Evolutionary conservation across 1,284 basidiomycete species (phyloP), one percentile per base, ranked within the genome.

Genomic region (Trichosporon coremiiforme): DNA sequence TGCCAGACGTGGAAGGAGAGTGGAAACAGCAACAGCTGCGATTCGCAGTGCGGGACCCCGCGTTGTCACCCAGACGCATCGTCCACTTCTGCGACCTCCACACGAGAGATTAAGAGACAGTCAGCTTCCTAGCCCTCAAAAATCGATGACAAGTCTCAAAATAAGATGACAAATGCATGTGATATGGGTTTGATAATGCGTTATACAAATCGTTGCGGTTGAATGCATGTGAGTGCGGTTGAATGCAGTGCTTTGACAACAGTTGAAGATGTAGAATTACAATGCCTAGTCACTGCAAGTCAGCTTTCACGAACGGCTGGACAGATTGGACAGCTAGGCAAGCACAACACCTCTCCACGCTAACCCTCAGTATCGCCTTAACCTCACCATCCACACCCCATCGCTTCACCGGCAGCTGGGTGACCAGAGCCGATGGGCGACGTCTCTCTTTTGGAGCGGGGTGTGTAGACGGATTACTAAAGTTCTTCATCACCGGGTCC

Each of bases 281-380:
- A 60, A 60, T 17, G 55, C 15, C 55, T 22, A 22, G 20, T 22
- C 20, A 53, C 50, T 60, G 55, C 4, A 17, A 17, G 55, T 60
- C 29, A 60, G 55, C 55, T 60, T 3, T 12, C 50, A 2, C 17
- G 41, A n/a, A 45, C 50, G 10, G 50, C 50, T 47, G 45, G 5
- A 12, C 31, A n/a, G 9, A 1, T 10, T 25, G 25, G 25, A 25
- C 25, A 3, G 25, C 25, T 25, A 25, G 25, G 31, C 29, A 20
- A 22, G 33, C 10, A 10, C 25, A 25, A 25, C 25, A 15, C 5
- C 53, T 57, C 53, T 9, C 55, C 9, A n/a, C 29, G 17, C 20
- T 1, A 47, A 65, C 78, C 76, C 78, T 79, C 78, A 77, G 78
- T 71, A 76, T 79, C 77, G 78, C 75, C 78, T 79, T 79, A 70